Conservation (phyloP, 2,329 filamentous ascomycete genomes). For the Pseudogymnoascus sp. region DNA sequence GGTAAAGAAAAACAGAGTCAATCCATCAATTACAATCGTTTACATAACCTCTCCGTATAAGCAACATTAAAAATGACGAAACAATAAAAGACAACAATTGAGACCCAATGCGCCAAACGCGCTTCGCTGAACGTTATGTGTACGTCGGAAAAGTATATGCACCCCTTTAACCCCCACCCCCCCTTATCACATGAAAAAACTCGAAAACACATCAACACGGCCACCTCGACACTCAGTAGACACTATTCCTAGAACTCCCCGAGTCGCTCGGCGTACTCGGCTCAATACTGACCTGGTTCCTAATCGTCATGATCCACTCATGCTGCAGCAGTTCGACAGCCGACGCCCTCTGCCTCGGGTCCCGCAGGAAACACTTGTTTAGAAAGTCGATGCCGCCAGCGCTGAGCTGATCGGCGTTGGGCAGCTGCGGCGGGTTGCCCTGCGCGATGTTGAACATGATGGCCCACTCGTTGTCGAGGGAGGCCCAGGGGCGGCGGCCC, state of each 20-base stretch:
- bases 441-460: constrained; percentile 99
- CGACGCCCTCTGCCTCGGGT: constrained; percentile 68
- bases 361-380: constrained; percentile 74
- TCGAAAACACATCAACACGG: not conserved
- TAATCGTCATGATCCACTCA: constrained; percentile 72
- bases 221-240: not conserved
- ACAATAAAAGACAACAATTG: not conserved
- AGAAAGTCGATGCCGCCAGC: constrained; percentile 81
- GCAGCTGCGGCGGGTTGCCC: constrained; percentile 83
- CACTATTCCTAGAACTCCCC: not conserved
- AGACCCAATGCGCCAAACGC: constrained; percentile 2
- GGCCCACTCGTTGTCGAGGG: constrained; percentile 96
- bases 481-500: constrained; percentile 86
- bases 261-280: constrained; percentile 53
- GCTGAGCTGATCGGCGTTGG: constrained; percentile 74
- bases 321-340: constrained; percentile 88
- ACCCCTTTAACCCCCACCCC: not conserved
- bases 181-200: not conserved
- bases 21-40: constrained; percentile 5
- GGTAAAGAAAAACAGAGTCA: not conserved
- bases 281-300: constrained; percentile 53
- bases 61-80: not conserved
- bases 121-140: constrained; percentile 7
- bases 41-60: not conserved
- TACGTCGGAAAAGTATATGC: constrained; percentile 2